phyloP scores from a whole-genome alignment of 208 protist species.

The Trypanosoma grayi region DNA sequence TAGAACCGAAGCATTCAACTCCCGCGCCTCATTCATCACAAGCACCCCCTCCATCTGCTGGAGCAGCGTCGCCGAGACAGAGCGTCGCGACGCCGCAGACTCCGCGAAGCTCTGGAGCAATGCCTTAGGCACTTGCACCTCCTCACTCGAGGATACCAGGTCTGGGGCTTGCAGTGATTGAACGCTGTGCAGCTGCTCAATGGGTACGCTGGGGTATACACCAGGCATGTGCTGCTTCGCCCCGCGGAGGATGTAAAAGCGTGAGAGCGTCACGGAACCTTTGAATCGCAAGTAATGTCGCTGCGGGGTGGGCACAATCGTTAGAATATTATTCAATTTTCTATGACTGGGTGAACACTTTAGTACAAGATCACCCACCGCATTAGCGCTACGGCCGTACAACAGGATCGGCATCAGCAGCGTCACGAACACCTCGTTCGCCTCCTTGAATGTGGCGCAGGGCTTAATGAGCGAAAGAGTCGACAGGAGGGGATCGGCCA shows the following conservation, averaged over 20 bases:
- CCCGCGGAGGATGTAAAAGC: constrained; percentile 51
- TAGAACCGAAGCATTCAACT: constrained; percentile 61
- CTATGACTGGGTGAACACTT: constrained; percentile 39
- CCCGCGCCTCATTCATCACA: constrained; percentile 69
- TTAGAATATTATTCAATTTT: constrained; percentile 56
- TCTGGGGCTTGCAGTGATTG: constrained; percentile 23
- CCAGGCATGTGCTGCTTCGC: constrained; percentile 60
- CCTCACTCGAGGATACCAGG: constrained; percentile 7
- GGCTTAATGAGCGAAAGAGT: constrained; percentile 29
- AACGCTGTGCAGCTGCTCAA: constrained; percentile 39
- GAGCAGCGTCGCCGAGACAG: constrained; percentile 48
- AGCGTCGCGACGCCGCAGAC: constrained; percentile 22
- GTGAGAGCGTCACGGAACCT: constrained; percentile 38
- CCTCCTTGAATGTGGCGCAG: constrained; percentile 77
- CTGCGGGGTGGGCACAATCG: constrained; percentile 72
- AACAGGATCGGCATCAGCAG: constrained; percentile 68
- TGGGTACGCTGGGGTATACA: constrained; percentile 44
- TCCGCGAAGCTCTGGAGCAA: constrained; percentile 24
- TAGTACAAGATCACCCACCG: constrained; percentile 33
- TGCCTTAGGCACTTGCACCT: constrained; percentile 19
- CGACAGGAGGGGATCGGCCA: neutral
- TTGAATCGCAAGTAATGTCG: constrained; percentile 57
- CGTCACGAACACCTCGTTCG: constrained; percentile 77
- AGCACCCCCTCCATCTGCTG: constrained; percentile 58
- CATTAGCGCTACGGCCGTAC: constrained; percentile 37